Evolutionary conservation across 2,329 filamentous ascomycete species (phyloP).

Genomic region (Dothideomycetes sp.): DNA sequence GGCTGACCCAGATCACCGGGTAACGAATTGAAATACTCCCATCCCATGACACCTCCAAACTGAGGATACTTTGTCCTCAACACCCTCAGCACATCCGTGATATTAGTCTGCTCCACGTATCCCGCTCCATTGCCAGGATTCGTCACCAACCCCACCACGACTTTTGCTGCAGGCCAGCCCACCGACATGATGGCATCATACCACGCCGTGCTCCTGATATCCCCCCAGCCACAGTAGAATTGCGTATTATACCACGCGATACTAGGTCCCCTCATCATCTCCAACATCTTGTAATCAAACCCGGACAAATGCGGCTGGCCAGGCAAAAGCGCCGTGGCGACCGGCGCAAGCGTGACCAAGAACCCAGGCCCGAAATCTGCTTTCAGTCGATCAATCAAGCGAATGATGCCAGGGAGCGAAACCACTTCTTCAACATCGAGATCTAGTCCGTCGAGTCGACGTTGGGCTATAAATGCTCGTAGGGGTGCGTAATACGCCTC

Average conservation of each 20-base stretch:
- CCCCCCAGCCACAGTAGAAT: conserved; percentile 87
- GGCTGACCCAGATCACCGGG: conserved; percentile 53
- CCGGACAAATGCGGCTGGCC: conserved; percentile 57
- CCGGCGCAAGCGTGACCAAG: conserved; percentile 71
- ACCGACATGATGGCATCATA: conserved; percentile 44
- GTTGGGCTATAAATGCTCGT: conserved; percentile 49
- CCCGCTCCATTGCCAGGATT: conserved; percentile 62
- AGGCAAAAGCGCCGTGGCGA: conserved; percentile 60
- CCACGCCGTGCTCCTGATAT: conserved; percentile 40
- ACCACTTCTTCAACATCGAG: conserved; percentile 72
- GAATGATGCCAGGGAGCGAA: conserved; percentile 51
- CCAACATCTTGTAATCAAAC: conserved; percentile 68
- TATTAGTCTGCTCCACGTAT: conserved; percentile 45
- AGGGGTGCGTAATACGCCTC: conserved; percentile 65
- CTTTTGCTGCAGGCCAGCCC: conserved; percentile 61
- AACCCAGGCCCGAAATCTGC: conserved; percentile 59
- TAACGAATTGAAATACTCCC: conserved; percentile 85
- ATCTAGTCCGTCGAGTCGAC: conserved; percentile 59
- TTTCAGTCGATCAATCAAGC: conserved; percentile 37
- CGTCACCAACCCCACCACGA: conserved; percentile 75
- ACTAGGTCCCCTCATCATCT: conserved; percentile 51
- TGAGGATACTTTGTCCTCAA: conserved; percentile 50
- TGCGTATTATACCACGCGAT: conserved; percentile 85
- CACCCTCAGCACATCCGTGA: conserved; percentile 46
- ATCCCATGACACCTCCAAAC: conserved; percentile 86